Percentiles rank a stretch among this genome's conserved stretches.
phyloP scores from a whole-genome alignment of 2,329 filamentous ascomycete genomes.

The Calonectria montana region DNA sequence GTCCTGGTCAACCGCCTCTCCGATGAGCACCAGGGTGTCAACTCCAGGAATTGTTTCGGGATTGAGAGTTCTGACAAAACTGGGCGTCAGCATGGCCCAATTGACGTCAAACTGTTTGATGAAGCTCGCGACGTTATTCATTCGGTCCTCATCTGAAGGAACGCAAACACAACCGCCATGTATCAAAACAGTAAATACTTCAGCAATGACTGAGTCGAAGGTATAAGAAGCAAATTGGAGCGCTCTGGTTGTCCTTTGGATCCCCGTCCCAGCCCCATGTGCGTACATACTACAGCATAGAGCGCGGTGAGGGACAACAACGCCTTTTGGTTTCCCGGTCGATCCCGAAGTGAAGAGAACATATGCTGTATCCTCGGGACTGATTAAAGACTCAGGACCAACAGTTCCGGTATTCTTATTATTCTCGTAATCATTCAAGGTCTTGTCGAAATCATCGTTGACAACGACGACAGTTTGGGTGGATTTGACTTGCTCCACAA shows the following conservation, averaged over 20 bases:
- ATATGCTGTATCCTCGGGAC: conserved; percentile 20
- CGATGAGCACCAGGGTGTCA: conserved; percentile 3
- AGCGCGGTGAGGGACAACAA: conserved; percentile 43
- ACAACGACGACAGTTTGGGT: background rate
- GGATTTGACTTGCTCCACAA: background rate
- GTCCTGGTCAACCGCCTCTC: conserved; percentile 19
- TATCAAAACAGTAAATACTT: conserved; percentile 52
- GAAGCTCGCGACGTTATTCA: conserved; percentile 4
- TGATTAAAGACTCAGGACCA: background rate
- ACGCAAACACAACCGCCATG: conserved; percentile 53
- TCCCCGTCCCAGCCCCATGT: background rate
- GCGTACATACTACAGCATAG: background rate
- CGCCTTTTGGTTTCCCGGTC: conserved; percentile 65
- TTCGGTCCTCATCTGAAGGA: conserved; percentile 43
- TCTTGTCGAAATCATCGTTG: background rate
- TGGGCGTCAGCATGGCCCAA: background rate
- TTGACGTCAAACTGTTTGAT: background rate
- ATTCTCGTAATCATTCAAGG: too few relatives aligned
- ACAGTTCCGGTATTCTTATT: too few relatives aligned
- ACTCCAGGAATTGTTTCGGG: background rate
- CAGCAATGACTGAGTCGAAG: conserved; percentile 52
- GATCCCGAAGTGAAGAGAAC: conserved; percentile 68
- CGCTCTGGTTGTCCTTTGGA: background rate
- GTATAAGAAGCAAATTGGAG: conserved; percentile 47
- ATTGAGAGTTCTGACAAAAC: background rate